phyloP scores from a whole-genome alignment of 2,329 filamentous ascomycete genomes.

The Ophiocordyceps camponoti-saundersi region DNA sequence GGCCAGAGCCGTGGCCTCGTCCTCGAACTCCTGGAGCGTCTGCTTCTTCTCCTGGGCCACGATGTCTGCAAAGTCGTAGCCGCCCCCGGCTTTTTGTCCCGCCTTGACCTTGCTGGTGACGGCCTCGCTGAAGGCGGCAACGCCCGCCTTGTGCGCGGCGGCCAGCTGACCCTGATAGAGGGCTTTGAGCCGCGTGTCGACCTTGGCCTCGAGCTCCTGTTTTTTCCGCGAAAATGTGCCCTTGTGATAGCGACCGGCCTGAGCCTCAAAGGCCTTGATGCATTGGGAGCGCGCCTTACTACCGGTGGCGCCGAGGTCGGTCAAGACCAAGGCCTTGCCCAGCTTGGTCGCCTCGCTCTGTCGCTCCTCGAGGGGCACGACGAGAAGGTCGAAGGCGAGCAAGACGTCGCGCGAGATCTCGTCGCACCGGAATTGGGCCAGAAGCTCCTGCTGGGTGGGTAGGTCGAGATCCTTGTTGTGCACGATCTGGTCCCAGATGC shows the following conservation, averaged over 20 bases:
- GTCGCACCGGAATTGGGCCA: conserved; percentile 94
- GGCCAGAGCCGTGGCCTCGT: conserved; percentile 54
- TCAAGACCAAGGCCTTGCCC: conserved; percentile 58
- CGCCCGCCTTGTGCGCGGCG: conserved; percentile 77
- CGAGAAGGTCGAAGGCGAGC: conserved; percentile 63
- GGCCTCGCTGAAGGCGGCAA: conserved; percentile 69
- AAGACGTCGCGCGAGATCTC: conserved; percentile 88
- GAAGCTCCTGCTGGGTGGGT: conserved; percentile 88
- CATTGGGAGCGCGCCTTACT: conserved; percentile 53
- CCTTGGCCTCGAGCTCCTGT: conserved; percentile 67
- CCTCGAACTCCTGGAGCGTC: conserved; percentile 58
- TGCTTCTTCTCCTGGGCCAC: conserved; percentile 68
- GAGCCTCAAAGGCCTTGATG: conserved; percentile 70
- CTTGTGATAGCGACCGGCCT: conserved; percentile 93
- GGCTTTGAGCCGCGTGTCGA: conserved; percentile 75
- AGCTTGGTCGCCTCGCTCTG: conserved; percentile 57
- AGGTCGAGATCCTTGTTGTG: conserved; percentile 97
- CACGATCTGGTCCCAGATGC: conserved; percentile 96
- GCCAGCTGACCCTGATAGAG: conserved; percentile 79
- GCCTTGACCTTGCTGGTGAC: conserved; percentile 76
- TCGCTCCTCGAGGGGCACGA: conserved; percentile 70
- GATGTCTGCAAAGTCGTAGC: conserved; percentile 91
- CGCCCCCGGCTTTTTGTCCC: conserved; percentile 78
- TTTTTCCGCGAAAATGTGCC: conserved; percentile 80
- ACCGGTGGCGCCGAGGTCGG: conserved; percentile 59